Evolutionary conservation across 352 stramenopile species (phyloP).

Genomic region (Thraustochytrium striatum): DNA sequence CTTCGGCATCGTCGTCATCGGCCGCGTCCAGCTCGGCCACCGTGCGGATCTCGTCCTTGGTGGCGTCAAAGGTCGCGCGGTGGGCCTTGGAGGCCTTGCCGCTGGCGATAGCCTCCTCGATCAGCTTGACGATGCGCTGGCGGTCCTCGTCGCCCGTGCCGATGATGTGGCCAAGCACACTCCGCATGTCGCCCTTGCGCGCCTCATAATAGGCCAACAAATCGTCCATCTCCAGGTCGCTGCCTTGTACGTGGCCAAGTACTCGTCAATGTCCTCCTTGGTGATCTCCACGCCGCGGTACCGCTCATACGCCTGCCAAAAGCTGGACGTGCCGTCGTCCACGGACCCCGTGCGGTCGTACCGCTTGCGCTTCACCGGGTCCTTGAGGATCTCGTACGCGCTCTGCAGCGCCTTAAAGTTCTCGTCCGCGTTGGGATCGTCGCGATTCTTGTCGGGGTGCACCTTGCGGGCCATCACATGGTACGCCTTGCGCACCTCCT

Average conservation of each 20-base stretch:
- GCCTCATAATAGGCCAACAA: background rate
- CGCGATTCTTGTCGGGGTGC: constrained; percentile 64
- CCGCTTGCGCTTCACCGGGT: constrained; percentile 29
- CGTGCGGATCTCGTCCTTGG: constrained; percentile 7
- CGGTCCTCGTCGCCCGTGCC: constrained; percentile 23
- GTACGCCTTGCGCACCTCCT: constrained; percentile 68
- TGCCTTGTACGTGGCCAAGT: constrained; percentile 16
- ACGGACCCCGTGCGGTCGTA: constrained; percentile 45
- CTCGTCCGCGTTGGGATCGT: background rate
- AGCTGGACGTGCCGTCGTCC: constrained; percentile 33
- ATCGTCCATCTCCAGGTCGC: constrained; percentile 13
- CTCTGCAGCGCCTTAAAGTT: constrained; percentile 44
- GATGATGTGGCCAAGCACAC: constrained; percentile 49
- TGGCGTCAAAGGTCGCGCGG: constrained; percentile 1
- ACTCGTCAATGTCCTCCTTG: constrained; percentile 42
- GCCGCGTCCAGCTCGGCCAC: constrained; percentile 28
- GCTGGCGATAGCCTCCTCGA: constrained; percentile 1
- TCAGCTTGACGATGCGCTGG: background rate
- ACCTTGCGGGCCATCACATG: constrained; percentile 70
- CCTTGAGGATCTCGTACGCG: constrained; percentile 47
- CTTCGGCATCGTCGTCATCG: constrained; percentile 12
- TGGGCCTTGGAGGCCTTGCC: background rate
- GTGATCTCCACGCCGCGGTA: constrained; percentile 39
- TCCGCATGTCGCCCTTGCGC: constrained; percentile 42
- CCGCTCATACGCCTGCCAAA: constrained; percentile 46